Percentiles rank a stretch among this genome's conserved stretches.
phyloP scores from a whole-genome alignment of 768 basidiomycete genomes.

The Amanita fuliginea region DNA sequence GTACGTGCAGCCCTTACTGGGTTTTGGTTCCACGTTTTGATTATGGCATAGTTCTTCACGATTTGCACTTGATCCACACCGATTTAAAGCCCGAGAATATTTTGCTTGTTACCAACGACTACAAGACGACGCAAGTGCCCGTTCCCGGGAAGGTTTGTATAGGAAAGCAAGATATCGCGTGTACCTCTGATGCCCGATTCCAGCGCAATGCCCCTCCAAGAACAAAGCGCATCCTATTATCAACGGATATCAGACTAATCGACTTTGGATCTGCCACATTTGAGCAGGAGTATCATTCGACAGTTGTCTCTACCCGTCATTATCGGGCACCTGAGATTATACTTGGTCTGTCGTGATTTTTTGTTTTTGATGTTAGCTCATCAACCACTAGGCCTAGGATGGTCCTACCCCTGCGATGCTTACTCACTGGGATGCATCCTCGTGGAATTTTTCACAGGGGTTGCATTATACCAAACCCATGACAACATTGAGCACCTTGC shows the following conservation, averaged over 20 bases:
- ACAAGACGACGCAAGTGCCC: conserved; percentile 46
- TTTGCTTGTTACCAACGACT: conserved; percentile 80
- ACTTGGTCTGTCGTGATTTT: conserved; percentile 50
- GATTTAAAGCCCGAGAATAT: conserved; percentile 99
- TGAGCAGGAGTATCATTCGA: conserved; percentile 95
- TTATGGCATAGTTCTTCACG: conserved; percentile 64
- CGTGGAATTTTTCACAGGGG: conserved; percentile 96
- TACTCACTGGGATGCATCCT: conserved; percentile 98
- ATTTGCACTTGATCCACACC: conserved; percentile 87
- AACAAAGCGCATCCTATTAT: conserved; percentile 68
- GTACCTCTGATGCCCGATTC: conserved; percentile 1
- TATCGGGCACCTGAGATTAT: conserved; percentile 99
- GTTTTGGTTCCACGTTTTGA: conserved; percentile 4
- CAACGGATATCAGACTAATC: conserved; percentile 90
- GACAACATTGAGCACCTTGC: conserved; percentile 98
- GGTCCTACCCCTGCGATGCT: conserved; percentile 98
- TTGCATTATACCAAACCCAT: conserved; percentile 98
- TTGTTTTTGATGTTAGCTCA: conserved; percentile 6
- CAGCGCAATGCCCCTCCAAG: conserved; percentile 60
- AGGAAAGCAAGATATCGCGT: conserved; percentile 4
- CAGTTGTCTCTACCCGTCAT: conserved; percentile 95
- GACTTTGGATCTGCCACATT: conserved; percentile 99
- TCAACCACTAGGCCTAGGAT: conserved; percentile 67
- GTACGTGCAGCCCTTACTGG: conserved; percentile 28
- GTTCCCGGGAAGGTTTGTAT: conserved; percentile 53